A percentile compares a stretch with the other conserved stretches of the same genome.
Conservation (phyloP, 1,284 basidiomycete species). For the Meripilus lineatus region DNA sequence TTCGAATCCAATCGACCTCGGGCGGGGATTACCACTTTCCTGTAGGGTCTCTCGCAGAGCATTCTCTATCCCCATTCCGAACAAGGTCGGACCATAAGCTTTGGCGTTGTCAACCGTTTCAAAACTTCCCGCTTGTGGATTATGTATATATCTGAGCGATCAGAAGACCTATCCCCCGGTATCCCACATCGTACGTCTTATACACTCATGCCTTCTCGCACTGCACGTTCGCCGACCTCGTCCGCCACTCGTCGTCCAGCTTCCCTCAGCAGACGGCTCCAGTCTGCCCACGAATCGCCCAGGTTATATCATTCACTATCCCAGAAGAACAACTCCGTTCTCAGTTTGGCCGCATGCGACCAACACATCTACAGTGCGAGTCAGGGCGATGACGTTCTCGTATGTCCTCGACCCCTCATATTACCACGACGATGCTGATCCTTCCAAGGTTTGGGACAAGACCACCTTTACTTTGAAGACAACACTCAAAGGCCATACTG, state of each 20-base stretch:
- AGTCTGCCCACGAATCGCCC: conserved; percentile 16
- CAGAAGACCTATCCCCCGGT: conserved; percentile 12
- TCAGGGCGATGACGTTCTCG: conserved; percentile 74
- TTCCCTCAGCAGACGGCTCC: conserved; percentile 19
- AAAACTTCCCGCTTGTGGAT: too few relatives aligned
- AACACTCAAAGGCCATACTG: conserved; percentile 82
- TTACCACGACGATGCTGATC: background rate
- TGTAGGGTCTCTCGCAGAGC: too few relatives aligned
- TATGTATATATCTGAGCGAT: background rate
- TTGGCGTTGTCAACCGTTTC: too few relatives aligned
- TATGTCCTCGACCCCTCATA: conserved; percentile 25
- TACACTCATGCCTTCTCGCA: conserved; percentile 17
- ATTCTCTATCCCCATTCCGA: too few relatives aligned
- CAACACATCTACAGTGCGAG: conserved; percentile 80
- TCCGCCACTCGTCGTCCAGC: conserved; percentile 15
- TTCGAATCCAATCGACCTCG: too few relatives aligned
- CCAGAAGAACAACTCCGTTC: conserved; percentile 63
- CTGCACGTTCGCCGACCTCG: conserved; percentile 3
- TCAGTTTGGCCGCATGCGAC: conserved; percentile 72
- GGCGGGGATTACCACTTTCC: too few relatives aligned
- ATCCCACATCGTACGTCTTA: conserved; percentile 19
- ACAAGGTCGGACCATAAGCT: too few relatives aligned
- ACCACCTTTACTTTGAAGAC: conserved; percentile 62
- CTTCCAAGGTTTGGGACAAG: conserved; percentile 78
- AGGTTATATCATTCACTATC: conserved; percentile 61